Percentiles rank a stretch among this genome's conserved stretches.
These are phyloP conservation scores for Mucor plumbeus DNA, from an alignment of 371 early-diverging fungal species.

Conservation along the genomic window DNA sequence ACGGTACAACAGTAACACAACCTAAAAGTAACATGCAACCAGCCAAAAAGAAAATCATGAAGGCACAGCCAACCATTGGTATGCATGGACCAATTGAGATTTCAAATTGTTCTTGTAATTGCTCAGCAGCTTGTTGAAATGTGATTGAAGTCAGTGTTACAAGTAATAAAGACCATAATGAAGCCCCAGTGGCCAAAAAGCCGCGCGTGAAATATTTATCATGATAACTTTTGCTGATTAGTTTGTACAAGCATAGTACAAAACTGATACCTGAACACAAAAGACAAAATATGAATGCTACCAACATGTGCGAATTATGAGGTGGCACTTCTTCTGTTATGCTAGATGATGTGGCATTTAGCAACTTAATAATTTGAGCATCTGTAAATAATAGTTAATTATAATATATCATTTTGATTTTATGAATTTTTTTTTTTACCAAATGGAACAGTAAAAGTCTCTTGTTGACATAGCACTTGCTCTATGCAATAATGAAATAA, in stretches of 20 bases:
- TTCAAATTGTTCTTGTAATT: slow-evolving; percentile 33
- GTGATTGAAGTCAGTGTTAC: slow-evolving; percentile 31
- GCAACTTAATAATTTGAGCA: not conserved
- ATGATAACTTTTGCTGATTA: slow-evolving; percentile 17
- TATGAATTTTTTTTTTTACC: not conserved
- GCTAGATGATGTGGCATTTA: not conserved
- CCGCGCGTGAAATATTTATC: slow-evolving; percentile 39
- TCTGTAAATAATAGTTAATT: not conserved
- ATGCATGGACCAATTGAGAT: slow-evolving; percentile 29
- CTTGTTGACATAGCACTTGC: not conserved
- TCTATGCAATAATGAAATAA: not conserved
- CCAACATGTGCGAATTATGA: slow-evolving; percentile 38
- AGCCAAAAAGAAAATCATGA: slow-evolving; percentile 28
- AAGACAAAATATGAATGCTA: slow-evolving; percentile 31
- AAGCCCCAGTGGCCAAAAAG: slow-evolving; percentile 31
- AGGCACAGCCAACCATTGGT: slow-evolving; percentile 34
- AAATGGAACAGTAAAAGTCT: not conserved
- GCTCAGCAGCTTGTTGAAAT: slow-evolving; percentile 29
- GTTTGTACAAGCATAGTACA: slow-evolving; percentile 21
- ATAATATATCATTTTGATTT: too few species aligned
- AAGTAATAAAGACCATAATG: slow-evolving; percentile 29
- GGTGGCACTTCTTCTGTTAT: slow-evolving; percentile 5
- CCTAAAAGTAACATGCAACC: slow-evolving; percentile 26
- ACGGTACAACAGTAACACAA: not conserved
- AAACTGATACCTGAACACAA: slow-evolving; percentile 30